Base-by-base conservation (phyloP, 1,139 yeast species). In the Cylindricascospora bacillispora region DNA sequence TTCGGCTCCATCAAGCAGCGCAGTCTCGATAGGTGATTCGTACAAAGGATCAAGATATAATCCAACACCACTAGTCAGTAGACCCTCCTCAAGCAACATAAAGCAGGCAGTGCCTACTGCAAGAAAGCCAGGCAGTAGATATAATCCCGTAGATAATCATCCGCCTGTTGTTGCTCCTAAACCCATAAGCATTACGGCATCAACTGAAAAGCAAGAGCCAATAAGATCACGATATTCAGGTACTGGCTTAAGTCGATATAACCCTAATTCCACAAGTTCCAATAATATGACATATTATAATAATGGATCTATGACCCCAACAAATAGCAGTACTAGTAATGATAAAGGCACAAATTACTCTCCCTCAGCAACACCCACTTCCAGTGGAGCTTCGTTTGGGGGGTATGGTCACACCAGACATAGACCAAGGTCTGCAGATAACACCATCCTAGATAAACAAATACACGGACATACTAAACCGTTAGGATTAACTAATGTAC, bases 31-130 rank as follows among this genome's bases (percentile, higher is more conserved):
- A 9, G 28, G 26, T 7, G 20, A 16, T 22, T 25, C 20, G 5
- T 23, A 32, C 13, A 32, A 49, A 31, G 38, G 40, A 10, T 45
- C 50, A 9, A 30, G 52, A 18, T 46, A 46, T 30, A 47, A 46
- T 29, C 49, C 50, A 3, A 13, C 22, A 10, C 25, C 32, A 16
- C 22, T 25, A 4, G 16, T 7, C 6, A 29, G 21, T 18, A 7
- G 32, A 19, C 29, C 32, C 9, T 17, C 26, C n/a, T 29, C 32
- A n/a, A 22, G 22, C 9, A 21, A 28, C 5, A 22, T 21, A n/a
- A 16, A 11, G 26, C 21, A 29, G 7, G 17, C 34, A 4, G 19
- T 25, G 6, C 25, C 18, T 13, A 20, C 29, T 10, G 22, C 18
- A 18, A 31, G 35, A 16, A 23, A 27, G 13, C 27, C 26, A 6